phyloP scores from a whole-genome alignment of 176 grass and related monocot genomes.

The Coix lacrymajobi region DNA sequence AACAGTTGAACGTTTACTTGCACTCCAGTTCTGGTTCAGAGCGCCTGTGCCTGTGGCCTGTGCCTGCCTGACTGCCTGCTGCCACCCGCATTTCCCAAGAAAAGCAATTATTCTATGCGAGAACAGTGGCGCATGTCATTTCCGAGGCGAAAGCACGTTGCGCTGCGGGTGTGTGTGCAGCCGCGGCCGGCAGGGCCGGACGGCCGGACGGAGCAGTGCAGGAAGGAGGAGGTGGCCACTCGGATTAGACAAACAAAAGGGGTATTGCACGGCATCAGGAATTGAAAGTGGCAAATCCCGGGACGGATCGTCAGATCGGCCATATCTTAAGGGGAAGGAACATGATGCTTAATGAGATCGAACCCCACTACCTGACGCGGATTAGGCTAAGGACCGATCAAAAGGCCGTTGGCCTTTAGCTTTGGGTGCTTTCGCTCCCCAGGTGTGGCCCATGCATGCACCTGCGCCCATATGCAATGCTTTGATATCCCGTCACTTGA shows the following conservation, averaged over 20 bases:
- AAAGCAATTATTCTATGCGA: slow-evolving; percentile 60
- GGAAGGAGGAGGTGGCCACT: slow-evolving; percentile 13
- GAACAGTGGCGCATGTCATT: slow-evolving; percentile 62
- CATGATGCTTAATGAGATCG: slow-evolving; percentile 24
- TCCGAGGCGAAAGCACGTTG: slow-evolving; percentile 84
- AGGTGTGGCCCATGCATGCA: neutral
- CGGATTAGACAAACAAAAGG: slow-evolving; percentile 40
- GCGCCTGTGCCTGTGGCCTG: too few species aligned
- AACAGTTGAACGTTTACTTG: neutral
- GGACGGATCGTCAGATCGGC: slow-evolving; percentile 38
- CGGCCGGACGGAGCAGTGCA: neutral
- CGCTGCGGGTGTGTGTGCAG: neutral
- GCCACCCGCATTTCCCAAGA: slow-evolving; percentile 47
- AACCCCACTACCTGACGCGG: neutral
- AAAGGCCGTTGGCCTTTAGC: slow-evolving; percentile 28
- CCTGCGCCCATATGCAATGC: neutral
- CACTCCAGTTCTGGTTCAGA: slow-evolving; percentile 27
- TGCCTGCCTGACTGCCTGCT: neutral
- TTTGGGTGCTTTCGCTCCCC: neutral
- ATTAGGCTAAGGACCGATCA: slow-evolving; percentile 25
- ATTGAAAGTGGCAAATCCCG: slow-evolving; percentile 33
- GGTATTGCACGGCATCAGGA: neutral
- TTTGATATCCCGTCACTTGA: neutral
- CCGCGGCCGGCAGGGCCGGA: neutral
- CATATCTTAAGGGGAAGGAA: slow-evolving; percentile 38